These are phyloP conservation scores for Penicillium sp. DNA, from an alignment of 2,329 filamentous ascomycete genomes.

Conservation along the genomic window DNA sequence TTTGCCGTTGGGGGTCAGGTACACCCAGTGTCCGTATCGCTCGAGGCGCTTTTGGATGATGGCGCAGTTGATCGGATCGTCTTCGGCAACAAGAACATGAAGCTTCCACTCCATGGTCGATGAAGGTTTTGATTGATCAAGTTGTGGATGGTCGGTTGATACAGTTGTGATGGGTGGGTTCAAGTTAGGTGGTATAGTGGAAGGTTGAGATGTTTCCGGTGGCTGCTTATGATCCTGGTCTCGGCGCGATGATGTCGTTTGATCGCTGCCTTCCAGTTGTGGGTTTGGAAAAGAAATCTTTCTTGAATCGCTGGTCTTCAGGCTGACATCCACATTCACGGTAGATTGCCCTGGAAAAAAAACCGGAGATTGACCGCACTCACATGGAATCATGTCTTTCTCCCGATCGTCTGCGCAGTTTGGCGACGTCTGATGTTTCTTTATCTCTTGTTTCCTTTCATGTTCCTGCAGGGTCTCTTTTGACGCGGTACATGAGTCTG, in stretches of 20 bases:
- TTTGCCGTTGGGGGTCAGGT: slow-evolving; percentile 76
- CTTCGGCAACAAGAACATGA: slow-evolving; percentile 73
- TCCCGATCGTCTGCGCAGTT: background rate
- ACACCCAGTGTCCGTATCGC: slow-evolving; percentile 69
- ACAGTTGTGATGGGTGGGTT: background rate
- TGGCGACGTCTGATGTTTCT: background rate
- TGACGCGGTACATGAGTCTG: background rate
- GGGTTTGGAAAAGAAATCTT: slow-evolving; percentile 11
- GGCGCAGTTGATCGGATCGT: slow-evolving; percentile 82
- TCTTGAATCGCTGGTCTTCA: slow-evolving; percentile 15
- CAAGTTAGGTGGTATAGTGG: background rate
- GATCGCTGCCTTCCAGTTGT: background rate
- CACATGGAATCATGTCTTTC: slow-evolving; percentile 7
- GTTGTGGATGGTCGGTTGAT: background rate
- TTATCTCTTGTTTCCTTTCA: background rate
- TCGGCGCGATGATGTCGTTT: background rate
- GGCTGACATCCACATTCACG: slow-evolving; percentile 13
- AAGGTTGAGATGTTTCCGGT: background rate
- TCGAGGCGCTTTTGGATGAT: slow-evolving; percentile 78
- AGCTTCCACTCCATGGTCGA: slow-evolving; percentile 11
- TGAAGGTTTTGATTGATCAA: background rate
- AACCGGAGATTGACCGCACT: slow-evolving; percentile 10
- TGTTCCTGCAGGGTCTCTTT: background rate
- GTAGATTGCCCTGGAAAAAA: background rate
- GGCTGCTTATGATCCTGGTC: background rate